phyloP scores from a whole-genome alignment of 306 rosid species.

The Fragaria vesca region DNA sequence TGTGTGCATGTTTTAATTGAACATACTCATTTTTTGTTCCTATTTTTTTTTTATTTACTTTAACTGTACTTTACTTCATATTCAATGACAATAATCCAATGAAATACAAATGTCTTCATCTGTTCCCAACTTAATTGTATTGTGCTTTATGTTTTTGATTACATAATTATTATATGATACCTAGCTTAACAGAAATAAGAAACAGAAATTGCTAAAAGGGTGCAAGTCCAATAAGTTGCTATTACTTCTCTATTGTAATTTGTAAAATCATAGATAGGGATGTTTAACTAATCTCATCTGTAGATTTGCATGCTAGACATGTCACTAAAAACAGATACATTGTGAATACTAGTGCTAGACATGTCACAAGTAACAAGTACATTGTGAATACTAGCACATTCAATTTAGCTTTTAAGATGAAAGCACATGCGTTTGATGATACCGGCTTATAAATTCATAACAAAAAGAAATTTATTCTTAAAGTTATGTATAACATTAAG shows the following conservation, averaged over 20 bases:
- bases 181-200: background rate
- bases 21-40: constrained; percentile 22
- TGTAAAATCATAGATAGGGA: too few species aligned
- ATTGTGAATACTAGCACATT: too few species aligned
- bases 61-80: constrained; percentile 21
- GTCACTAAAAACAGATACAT: too few species aligned
- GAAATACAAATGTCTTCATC: background rate
- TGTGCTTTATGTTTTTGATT: background rate
- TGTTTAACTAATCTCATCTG: too few species aligned
- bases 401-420: background rate
- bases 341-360: too few species aligned
- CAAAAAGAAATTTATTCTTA: background rate
- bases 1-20: background rate
- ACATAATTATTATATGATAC: background rate
- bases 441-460: background rate
- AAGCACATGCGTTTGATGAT: too few species aligned
- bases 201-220: too few species aligned
- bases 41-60: constrained; percentile 6
- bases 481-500: background rate
- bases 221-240: too few species aligned
- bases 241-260: too few species aligned
- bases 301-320: too few species aligned
- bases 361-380: too few species aligned
- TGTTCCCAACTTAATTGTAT: background rate
- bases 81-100: constrained; percentile 43